Base-by-base conservation (phyloP, 345 rosid genomes). In the Moricandia arvensis region DNA sequence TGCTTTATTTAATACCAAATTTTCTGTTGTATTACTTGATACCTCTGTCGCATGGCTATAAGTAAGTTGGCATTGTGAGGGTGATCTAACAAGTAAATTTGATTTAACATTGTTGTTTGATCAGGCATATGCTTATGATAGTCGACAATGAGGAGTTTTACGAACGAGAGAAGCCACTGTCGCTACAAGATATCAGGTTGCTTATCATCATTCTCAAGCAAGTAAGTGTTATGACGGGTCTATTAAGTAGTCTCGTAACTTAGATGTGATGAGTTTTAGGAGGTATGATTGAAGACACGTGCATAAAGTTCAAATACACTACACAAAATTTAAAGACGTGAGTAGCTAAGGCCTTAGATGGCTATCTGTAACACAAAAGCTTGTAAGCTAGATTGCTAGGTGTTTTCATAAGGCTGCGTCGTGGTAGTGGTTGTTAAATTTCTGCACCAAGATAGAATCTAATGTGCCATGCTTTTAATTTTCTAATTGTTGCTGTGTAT, bases 101-200 rank as follows among this genome's bases (percentile, higher is more conserved):
- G 61, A 55, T 47, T 61, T 68, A 37, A 72, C 63, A 69, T 38
- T 65, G 74, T 79, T 31, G 51, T 79, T 78, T 85, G 67, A 75
- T 75, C 87, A 96, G 99, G 96, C 96, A 90, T 83, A 89, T 96
- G 99, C 99, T 96, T 79, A 93, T 69, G 85, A 85, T 93, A 76
- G 93, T 89, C 60, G 98, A 93, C 76, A 96, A 91, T 75, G 99
- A 93, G 80, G 99, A 93, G 84, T 96, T 96, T 73, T 96, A 96
- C 72, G 98, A 96, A 79, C 88, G 87, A 80, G 96, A 90, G 85
- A 96, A 88, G 81, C 98, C 97, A 65, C 79, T 96, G 60, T 85
- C 94, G 6, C 80, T 96, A 79, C 84, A 84, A 79, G 99, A 96
- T 84, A 84, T 87, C 53, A 82, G 89, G 77, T 82, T 82, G 82